Percentiles rank a stretch among this genome's conserved stretches.
These are phyloP conservation scores for Phytophthora quininea DNA, from an alignment of 352 stramenopile genomes.

Conservation along the genomic window DNA sequence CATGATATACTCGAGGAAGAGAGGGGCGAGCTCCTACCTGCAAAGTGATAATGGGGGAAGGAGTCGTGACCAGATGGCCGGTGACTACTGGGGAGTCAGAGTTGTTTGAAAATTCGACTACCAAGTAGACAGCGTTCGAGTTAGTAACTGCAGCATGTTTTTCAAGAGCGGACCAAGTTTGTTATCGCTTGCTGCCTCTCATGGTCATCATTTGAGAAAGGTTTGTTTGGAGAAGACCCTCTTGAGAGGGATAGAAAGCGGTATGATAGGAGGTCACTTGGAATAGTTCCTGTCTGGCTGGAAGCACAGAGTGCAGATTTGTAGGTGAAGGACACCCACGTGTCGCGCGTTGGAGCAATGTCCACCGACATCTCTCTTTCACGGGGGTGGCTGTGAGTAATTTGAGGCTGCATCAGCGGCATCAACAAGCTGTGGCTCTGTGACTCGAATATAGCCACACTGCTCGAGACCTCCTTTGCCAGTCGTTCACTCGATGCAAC, in stretches of 20 bases:
- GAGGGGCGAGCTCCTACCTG: too few species aligned
- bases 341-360: neutral
- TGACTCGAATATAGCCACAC: neutral
- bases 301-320: neutral
- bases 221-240: neutral
- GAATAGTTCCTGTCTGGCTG: neutral
- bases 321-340: neutral
- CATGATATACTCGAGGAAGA: too few species aligned
- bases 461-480: neutral
- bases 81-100: too few species aligned
- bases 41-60: too few species aligned
- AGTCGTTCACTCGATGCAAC: neutral
- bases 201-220: neutral
- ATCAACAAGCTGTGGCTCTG: neutral
- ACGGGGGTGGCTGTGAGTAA: neutral
- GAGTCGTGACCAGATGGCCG: neutral
- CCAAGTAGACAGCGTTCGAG: too few species aligned
- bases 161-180: too few species aligned
- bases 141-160: too few species aligned
- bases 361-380: neutral
- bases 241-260: neutral
- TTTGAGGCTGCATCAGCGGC: neutral
- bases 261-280: too few species aligned
- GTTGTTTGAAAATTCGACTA: too few species aligned
- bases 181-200: neutral